These are phyloP conservation scores for Delphinella strobiligena DNA, from an alignment of 2,329 filamentous ascomycete genomes.

Conservation along the genomic window DNA sequence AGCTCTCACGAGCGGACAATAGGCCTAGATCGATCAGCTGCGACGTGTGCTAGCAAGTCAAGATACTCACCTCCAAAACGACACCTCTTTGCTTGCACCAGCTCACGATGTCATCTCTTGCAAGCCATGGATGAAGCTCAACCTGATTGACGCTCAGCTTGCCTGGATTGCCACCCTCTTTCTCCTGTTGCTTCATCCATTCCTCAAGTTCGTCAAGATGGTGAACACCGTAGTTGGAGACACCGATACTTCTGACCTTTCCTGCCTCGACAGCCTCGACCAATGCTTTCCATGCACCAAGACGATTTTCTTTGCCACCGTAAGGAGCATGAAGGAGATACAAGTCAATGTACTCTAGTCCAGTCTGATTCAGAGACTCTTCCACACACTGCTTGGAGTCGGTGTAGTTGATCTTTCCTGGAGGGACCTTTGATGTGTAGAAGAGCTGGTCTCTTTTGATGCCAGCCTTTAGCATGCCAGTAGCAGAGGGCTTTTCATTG, in stretches of 20 bases:
- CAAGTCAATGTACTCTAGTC: slow-evolving; percentile 32
- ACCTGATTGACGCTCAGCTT: slow-evolving; percentile 75
- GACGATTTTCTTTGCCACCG: slow-evolving; percentile 35
- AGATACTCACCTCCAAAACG: slow-evolving; percentile 25
- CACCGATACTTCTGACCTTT: slow-evolving; percentile 41
- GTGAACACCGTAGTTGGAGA: slow-evolving; percentile 44
- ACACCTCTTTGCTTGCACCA: slow-evolving; percentile 54
- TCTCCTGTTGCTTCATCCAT: slow-evolving; percentile 49
- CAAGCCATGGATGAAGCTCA: slow-evolving; percentile 83
- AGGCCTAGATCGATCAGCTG: slow-evolving; percentile 25
- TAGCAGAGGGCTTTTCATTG: slow-evolving; percentile 44
- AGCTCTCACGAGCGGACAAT: slow-evolving; percentile 32
- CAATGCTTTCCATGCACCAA: slow-evolving; percentile 42
- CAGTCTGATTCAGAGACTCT: slow-evolving; percentile 48
- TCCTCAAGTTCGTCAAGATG: slow-evolving; percentile 42
- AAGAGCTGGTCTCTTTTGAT: slow-evolving; percentile 45
- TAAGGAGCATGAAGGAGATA: slow-evolving; percentile 43
- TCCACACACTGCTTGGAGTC: slow-evolving; percentile 52
- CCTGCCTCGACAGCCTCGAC: slow-evolving; percentile 40
- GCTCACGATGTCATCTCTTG: slow-evolving; percentile 62
- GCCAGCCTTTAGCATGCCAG: slow-evolving; percentile 39
- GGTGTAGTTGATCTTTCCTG: slow-evolving; percentile 46
- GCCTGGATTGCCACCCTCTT: slow-evolving; percentile 49
- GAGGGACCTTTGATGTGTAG: slow-evolving; percentile 50
- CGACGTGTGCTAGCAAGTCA: background rate